Base-by-base conservation (phyloP, 1,284 basidiomycete genomes). In the Cutaneotrichosporon sp. region DNA sequence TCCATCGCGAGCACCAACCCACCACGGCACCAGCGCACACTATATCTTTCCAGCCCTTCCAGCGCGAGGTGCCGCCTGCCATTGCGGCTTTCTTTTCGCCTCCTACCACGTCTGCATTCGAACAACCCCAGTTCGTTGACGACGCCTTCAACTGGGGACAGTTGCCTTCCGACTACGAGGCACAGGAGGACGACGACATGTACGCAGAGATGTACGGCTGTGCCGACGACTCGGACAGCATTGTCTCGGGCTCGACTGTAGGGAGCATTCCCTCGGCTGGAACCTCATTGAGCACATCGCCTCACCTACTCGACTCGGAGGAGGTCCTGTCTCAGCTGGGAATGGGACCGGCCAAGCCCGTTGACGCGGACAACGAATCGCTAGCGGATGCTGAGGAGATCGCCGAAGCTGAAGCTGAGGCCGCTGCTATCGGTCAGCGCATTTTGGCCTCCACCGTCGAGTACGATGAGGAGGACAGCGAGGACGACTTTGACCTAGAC, bases 141-240 rank as follows among this genome's bases (percentile, higher is more conserved):
- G 52, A 67, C 25, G 62, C 60, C 19, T 70, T 61, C 44, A 67
- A 63, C 9, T 70, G 65, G 51, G 61, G 55, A 19, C 67, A 65
- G 7, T 51, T 70, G 20, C 67, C 67, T 4, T 56, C 55, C 6
- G 68, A 69, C 46, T 72, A 72, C 46, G 70, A 72, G 46, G 61
- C 57, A 8, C 62, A 67, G 49, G 62, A 57, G 43, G 63, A 62
- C 20, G 70, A 71, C n/a, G 70, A 72, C 52, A 35, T 43, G 17
- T 41, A 41, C 20, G 46, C 25, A 35, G 33, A 46, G 33, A 17
- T 17, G 24, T 46, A 37, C 33, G 1, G 24, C 10, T 25, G 41
- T 31, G 34, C 42, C 25, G 51, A 44, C 39, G 14, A 37, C 27
- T 25, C 34, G 2, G 32, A 32, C 37, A 35, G 32, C 25, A 20